Percentiles rank a stretch among this genome's conserved stretches.
These are phyloP conservation scores for Aspergillus novoparasiticus DNA, from an alignment of 2,329 filamentous ascomycete genomes.

Conservation along the genomic window DNA sequence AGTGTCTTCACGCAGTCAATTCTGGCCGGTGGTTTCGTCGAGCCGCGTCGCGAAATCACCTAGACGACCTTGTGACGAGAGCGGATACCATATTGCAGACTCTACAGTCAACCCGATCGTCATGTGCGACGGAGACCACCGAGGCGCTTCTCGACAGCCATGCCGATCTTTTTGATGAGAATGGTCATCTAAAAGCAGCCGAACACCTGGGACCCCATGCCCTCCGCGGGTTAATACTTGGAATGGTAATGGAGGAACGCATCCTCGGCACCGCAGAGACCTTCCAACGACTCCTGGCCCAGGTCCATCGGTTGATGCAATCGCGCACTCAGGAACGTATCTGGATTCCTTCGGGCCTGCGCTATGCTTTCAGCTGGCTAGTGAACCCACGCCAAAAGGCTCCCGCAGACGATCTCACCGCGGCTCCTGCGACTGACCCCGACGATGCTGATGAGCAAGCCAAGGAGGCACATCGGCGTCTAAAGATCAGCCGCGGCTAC, in stretches of 20 bases:
- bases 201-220: constrained; percentile 45
- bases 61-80: constrained; percentile 16
- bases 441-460: constrained; percentile 33
- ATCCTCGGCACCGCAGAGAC: constrained; percentile 28
- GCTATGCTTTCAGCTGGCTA: constrained; percentile 45
- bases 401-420: constrained; percentile 20
- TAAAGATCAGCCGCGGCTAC: constrained; percentile 40
- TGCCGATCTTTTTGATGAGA: constrained; percentile 19
- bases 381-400: constrained; percentile 26
- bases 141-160: constrained; percentile 39
- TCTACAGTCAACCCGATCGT: constrained; percentile 28
- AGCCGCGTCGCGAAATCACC: constrained; percentile 13
- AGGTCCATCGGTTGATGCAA: constrained; percentile 41
- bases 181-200: constrained; percentile 31
- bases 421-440: constrained; percentile 23
- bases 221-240: constrained; percentile 45
- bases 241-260: constrained; percentile 51
- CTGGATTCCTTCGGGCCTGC: constrained; percentile 48
- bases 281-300: constrained; percentile 33
- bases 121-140: constrained; percentile 34
- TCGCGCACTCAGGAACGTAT: constrained; percentile 39
- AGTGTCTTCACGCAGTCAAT: constrained; percentile 32
- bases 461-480: constrained; percentile 37
- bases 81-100: constrained; percentile 19
- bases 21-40: constrained; percentile 29